A percentile compares a stretch with the other conserved stretches of the same genome.
phyloP scores from a whole-genome alignment of 2,329 filamentous ascomycete species.

The Fusarium vanettenii region DNA sequence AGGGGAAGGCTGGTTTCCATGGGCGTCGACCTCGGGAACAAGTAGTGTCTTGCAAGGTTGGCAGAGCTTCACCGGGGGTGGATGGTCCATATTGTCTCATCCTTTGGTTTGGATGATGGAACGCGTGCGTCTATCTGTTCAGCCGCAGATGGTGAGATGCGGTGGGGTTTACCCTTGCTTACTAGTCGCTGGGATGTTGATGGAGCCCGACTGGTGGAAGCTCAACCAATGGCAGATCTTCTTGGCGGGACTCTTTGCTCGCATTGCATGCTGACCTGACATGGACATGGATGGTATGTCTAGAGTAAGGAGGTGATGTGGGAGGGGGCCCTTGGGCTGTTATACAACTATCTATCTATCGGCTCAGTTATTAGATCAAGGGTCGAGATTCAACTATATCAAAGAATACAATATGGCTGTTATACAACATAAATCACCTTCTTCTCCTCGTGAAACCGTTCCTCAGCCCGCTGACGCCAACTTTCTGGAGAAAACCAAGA shows the following conservation, averaged over 20 bases:
- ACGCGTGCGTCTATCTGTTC: background rate
- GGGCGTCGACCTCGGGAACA: background rate
- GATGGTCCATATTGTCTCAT: background rate
- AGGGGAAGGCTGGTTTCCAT: background rate
- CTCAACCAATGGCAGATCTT: background rate
- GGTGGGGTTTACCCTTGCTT: background rate
- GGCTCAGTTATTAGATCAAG: too few species aligned
- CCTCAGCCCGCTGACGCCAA: constrained; percentile 13
- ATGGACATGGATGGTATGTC: background rate
- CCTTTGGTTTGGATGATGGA: background rate
- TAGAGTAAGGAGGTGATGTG: too few species aligned
- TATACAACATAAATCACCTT: background rate
- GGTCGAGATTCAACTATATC: too few species aligned
- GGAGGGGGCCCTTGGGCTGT: too few species aligned
- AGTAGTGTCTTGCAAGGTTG: background rate
- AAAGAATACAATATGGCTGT: too few species aligned
- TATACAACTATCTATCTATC: too few species aligned
- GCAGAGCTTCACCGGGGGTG: background rate
- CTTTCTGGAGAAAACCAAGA: constrained; percentile 6
- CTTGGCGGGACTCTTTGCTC: background rate
- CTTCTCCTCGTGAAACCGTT: constrained; percentile 17
- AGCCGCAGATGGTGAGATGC: background rate
- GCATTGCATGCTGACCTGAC: background rate
- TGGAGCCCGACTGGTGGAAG: background rate
- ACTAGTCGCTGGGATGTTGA: background rate